Base-by-base conservation (phyloP, 2,329 filamentous ascomycete genomes). In the Venturia aucupariae region DNA sequence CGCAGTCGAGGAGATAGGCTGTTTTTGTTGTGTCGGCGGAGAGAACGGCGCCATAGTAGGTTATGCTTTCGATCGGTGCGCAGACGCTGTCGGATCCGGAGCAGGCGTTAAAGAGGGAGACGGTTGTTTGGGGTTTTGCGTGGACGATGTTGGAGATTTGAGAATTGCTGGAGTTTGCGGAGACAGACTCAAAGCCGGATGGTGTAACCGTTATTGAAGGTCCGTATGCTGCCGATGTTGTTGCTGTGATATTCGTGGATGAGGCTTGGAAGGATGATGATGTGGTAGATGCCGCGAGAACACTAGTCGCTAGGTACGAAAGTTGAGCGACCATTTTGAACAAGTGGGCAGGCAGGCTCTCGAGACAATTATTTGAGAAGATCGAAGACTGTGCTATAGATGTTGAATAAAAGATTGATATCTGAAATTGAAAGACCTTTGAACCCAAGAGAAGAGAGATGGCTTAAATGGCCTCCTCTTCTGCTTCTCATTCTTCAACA, bases 21-120 rank as follows among this genome's bases (percentile, higher is more conserved):
- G 63, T 65, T 51, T 39, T 48, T 60, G 63, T 35, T 27, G 24
- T 17, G 24, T 62, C 63, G 17, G 63, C 63, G n/a, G 57, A 38
- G 17, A 65, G 60, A 17, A 65, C 63, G 38, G 55, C 38, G 17
- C 57, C 63, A 30, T 41, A 65, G 63, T 65, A 65, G 2, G 63
- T 65, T 41, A 64, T 32, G 32, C 27, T 41, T 11, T 42, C n/a
- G 51, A 61, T 30, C 11, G 19, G n/a, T 6, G 35, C 22, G 30
- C 63, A 64, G 24, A 51, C 22, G 2, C 6, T 4, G 19, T 42
- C 24, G 17, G 48, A 42, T 19, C 63, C 63, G 27, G 55, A 60
- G 63, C 63, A 64, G 32, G 54, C 63, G 55, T 64, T 64, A 38
- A 64, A 64, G 24, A 64, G 39, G 3, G 63, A 64, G 32, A 64